These are phyloP conservation scores for Heliamphora exappendiculata DNA, from an alignment of 148 eudicot species.

Conservation along the genomic window DNA sequence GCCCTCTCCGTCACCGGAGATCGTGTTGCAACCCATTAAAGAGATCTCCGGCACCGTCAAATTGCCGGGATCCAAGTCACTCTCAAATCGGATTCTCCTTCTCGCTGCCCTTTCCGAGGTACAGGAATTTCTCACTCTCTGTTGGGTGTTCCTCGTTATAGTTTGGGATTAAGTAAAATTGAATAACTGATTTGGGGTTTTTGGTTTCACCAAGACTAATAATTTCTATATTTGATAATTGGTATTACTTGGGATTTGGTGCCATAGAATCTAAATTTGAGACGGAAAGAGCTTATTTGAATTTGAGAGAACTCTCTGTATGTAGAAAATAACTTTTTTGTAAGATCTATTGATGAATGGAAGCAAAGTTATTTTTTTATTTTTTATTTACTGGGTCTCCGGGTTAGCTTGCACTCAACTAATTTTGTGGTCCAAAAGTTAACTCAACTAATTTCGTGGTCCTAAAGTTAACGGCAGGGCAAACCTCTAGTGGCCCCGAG, in stretches of 20 bases:
- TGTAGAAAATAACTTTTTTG: no score
- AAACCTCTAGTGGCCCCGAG: no score
- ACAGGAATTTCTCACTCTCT: background rate
- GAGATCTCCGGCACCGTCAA: constrained; percentile 84
- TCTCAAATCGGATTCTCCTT: constrained; percentile 84
- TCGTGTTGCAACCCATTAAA: constrained; percentile 78
- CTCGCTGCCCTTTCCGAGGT: constrained; percentile 97
- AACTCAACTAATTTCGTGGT: no score
- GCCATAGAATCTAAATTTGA: background rate
- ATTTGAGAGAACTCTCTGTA: background rate
- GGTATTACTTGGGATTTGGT: background rate
- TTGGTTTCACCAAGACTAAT: background rate
- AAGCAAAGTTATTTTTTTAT: no score
- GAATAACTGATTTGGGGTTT: background rate
- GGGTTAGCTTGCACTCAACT: no score
- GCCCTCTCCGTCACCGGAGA: constrained; percentile 63
- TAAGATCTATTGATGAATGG: no score
- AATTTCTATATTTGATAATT: background rate
- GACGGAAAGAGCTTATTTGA: background rate
- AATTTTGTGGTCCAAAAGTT: no score
- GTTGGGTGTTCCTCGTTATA: background rate
- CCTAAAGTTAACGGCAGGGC: no score
- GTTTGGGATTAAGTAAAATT: background rate
- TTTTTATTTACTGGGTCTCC: no score
- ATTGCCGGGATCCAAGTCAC: constrained; percentile 90